Percentiles rank a stretch among this genome's conserved stretches.
Evolutionary conservation across 2,329 filamentous ascomycete genomes (phyloP).

Genomic region (Nothopassalora personata): DNA sequence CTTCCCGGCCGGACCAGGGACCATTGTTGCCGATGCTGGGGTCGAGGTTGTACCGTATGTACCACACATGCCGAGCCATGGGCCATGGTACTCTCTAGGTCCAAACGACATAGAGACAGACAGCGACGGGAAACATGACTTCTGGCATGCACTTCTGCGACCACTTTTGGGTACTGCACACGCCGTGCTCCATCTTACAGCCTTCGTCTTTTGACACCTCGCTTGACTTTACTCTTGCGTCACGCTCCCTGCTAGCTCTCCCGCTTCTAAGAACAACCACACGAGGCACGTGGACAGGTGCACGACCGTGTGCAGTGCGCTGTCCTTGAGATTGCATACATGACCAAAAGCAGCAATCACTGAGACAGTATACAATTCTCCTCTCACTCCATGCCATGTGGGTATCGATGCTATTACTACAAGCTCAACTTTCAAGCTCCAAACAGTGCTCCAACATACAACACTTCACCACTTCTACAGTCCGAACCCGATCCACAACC

Average conservation of each 20-base stretch:
- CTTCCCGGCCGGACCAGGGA: background rate
- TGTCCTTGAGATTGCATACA: background rate
- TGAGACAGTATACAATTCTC: background rate
- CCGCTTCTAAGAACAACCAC: background rate
- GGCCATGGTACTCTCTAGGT: too few relatives aligned
- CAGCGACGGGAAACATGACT: too few relatives aligned
- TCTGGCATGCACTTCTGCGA: too few relatives aligned
- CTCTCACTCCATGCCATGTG: background rate
- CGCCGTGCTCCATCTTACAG: background rate
- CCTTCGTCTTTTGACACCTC: background rate
- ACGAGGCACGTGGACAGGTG: background rate
- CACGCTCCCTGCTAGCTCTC: background rate
- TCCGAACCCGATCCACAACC: background rate
- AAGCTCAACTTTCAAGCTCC: background rate
- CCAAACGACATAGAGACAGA: too few relatives aligned
- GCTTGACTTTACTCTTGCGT: background rate
- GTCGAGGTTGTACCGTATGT: too few relatives aligned
- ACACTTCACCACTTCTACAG: background rate
- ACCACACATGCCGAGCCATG: too few relatives aligned
- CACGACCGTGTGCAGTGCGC: background rate
- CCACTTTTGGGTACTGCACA: too few relatives aligned
- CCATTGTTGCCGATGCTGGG: background rate
- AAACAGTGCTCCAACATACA: background rate
- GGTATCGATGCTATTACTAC: conserved; percentile 7
- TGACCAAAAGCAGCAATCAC: background rate